phyloP scores from a whole-genome alignment of 75 land plant species.

The Cupressus sempervirens region DNA sequence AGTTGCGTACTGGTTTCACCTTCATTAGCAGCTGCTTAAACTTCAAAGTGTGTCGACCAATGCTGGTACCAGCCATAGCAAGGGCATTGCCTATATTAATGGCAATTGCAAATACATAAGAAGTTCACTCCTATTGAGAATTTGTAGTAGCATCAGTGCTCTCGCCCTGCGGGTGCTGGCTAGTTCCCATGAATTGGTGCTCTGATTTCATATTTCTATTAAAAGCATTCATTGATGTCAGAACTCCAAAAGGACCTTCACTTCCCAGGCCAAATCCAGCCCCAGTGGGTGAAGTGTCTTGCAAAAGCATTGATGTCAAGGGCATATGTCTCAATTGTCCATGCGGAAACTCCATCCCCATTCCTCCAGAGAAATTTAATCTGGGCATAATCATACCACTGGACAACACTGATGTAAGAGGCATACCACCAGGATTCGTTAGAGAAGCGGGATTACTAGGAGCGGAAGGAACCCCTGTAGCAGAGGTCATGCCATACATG shows the following conservation, averaged over 20 bases:
- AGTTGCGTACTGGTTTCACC: neutral
- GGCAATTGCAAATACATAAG: neutral
- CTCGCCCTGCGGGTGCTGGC: slow-evolving; percentile 21
- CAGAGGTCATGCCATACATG: neutral
- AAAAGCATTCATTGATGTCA: slow-evolving; percentile 15
- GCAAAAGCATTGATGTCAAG: slow-evolving; percentile 13
- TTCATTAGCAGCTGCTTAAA: neutral
- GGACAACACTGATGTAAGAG: slow-evolving; percentile 10
- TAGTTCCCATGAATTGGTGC: slow-evolving; percentile 17
- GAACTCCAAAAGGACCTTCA: slow-evolving; percentile 11
- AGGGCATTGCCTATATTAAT: neutral
- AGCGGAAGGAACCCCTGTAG: neutral
- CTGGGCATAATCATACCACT: slow-evolving; percentile 13
- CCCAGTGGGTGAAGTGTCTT: slow-evolving; percentile 7
- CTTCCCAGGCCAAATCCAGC: slow-evolving; percentile 6
- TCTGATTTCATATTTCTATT: slow-evolving; percentile 11
- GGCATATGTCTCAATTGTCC: slow-evolving; percentile 16
- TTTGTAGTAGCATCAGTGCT: slow-evolving; percentile 25
- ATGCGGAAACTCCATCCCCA: slow-evolving; percentile 15
- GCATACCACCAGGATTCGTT: neutral
- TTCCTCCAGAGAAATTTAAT: slow-evolving; percentile 9
- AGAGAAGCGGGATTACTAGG: neutral
- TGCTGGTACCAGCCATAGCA: neutral
- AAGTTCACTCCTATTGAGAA: slow-evolving; percentile 20
- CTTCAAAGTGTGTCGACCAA: neutral